These are phyloP conservation scores for Aspergillus puulaauensis DNA, from an alignment of 2,329 filamentous ascomycete genomes.

Conservation along the genomic window DNA sequence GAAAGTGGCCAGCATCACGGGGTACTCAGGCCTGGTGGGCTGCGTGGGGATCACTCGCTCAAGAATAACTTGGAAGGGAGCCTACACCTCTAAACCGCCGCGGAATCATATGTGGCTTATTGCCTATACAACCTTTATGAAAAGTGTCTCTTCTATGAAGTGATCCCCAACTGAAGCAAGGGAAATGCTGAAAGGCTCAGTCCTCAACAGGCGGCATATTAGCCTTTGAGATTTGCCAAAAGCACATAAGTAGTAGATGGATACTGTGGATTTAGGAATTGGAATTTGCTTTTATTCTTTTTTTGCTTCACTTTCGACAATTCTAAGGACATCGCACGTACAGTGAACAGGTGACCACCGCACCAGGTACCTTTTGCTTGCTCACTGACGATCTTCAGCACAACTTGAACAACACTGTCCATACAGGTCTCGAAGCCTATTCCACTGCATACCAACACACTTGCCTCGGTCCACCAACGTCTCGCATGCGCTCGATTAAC, in stretches of 20 bases:
- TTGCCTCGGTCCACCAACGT: conserved; percentile 29
- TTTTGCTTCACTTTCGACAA: conserved; percentile 23
- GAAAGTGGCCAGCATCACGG: conserved; percentile 5
- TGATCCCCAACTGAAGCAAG: not conserved
- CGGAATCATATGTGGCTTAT: not conserved
- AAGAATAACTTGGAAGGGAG: not conserved
- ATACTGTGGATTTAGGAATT: not conserved
- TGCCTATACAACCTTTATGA: not conserved
- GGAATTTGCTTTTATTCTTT: conserved; percentile 16
- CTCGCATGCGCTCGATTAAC: conserved; percentile 28
- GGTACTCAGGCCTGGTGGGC: not conserved
- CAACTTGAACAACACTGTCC: conserved; percentile 22
- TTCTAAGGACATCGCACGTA: conserved; percentile 22
- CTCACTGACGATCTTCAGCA: conserved; percentile 23
- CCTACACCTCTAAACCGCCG: not conserved
- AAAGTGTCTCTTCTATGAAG: not conserved
- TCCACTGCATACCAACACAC: conserved; percentile 26
- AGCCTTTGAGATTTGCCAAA: not conserved
- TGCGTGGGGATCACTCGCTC: not conserved
- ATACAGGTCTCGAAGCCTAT: conserved; percentile 25
- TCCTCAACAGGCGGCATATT: too few species aligned
- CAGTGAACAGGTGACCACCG: conserved; percentile 22
- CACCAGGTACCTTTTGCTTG: conserved; percentile 23
- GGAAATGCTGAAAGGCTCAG: not conserved
- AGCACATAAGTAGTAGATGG: not conserved